Base-by-base conservation (phyloP, 1,139 yeast species). In the Geotrichum bryndzae region DNA sequence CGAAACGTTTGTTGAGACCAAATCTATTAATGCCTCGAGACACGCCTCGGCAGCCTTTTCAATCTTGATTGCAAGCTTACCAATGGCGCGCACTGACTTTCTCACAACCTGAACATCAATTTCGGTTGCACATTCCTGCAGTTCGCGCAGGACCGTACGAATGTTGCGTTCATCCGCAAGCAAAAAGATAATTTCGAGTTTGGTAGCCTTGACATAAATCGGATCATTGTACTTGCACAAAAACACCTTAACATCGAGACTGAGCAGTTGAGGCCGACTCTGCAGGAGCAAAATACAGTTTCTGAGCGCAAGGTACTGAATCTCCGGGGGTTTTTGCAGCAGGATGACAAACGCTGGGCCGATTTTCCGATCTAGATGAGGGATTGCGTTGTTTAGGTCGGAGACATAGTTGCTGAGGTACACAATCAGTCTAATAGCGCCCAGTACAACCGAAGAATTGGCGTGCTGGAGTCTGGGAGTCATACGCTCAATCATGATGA, bases 81-180 rank as follows among this genome's bases (percentile, higher is more conserved):
- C 97, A 67, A 94, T 86, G 0, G 97, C 96, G 63, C 96, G 77
- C 2, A 92, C 86, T 0, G 97, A 90, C 69, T 90, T 90, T 61
- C 96, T 78, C 0, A 95, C 90, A 85, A 90, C 88, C 61, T 89
- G 87, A 10, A 87, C 83, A 72, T 90, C 96, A 41, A 90, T 87
- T 68, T 90, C 96, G 0, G 92, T 83, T 3, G 96, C 95, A 72
- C 91, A 90, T 69, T 89, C 96, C 66, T 86, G 88, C 54, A 92
- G 75, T 70, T 92, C 98, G 31, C 84, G 77, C 56, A 91, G 75
- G 0, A 92, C 94, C 31, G 80, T 77, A 13, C 77, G 78, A 55
- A 88, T 80, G 66, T 88, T 90, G 1, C 72, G 67, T 62, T 84
- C 86, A 67, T 84, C 82, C 1, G 97, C 96, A 56, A 92, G 76